Conservation (phyloP, 2,329 filamentous ascomycete genomes). For the Ceratocystis variospora region DNA sequence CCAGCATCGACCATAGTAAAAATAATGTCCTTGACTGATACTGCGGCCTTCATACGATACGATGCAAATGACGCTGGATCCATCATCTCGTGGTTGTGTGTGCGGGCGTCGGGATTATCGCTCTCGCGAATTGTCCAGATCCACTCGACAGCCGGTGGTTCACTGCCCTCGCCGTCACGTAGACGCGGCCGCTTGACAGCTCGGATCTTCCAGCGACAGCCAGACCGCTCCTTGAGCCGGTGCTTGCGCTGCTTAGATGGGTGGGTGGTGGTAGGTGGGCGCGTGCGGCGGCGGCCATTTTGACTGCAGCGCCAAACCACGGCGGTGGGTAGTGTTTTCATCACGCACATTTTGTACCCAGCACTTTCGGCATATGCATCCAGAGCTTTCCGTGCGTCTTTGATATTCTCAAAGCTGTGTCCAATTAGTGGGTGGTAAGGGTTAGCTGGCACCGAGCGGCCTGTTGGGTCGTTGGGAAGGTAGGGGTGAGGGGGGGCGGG, state of each 20-base stretch:
- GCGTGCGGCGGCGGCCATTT: conserved; percentile 14
- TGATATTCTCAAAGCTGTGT: conserved; percentile 17
- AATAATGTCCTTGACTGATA: conserved; percentile 16
- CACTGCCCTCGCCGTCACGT: conserved; percentile 21
- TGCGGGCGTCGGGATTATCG: conserved; percentile 17
- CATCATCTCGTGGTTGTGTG: conserved; percentile 18
- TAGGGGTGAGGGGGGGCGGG: conserved; percentile 16
- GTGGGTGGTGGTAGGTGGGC: conserved; percentile 8
- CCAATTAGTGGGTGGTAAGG: conserved; percentile 18
- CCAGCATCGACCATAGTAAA: conserved; percentile 19
- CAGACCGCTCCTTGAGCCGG: conserved; percentile 17
- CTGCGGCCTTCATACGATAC: conserved; percentile 18
- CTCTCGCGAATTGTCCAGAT: conserved; percentile 19
- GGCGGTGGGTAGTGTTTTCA: conserved; percentile 18
- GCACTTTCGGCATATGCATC: conserved; percentile 17
- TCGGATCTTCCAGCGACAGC: conserved; percentile 18
- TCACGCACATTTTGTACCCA: conserved; percentile 18
- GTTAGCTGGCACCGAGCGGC: conserved; percentile 17
- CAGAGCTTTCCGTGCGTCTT: conserved; percentile 14
- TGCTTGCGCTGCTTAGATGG: conserved; percentile 18
- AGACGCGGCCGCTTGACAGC: conserved; percentile 17
- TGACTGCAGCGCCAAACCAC: conserved; percentile 19
- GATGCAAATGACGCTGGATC: conserved; percentile 17
- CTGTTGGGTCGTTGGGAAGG: conserved; percentile 18
- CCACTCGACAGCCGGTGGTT: conserved; percentile 20